phyloP scores from a whole-genome alignment of 2,329 filamentous ascomycete species.

The Epichloe amarillans region DNA sequence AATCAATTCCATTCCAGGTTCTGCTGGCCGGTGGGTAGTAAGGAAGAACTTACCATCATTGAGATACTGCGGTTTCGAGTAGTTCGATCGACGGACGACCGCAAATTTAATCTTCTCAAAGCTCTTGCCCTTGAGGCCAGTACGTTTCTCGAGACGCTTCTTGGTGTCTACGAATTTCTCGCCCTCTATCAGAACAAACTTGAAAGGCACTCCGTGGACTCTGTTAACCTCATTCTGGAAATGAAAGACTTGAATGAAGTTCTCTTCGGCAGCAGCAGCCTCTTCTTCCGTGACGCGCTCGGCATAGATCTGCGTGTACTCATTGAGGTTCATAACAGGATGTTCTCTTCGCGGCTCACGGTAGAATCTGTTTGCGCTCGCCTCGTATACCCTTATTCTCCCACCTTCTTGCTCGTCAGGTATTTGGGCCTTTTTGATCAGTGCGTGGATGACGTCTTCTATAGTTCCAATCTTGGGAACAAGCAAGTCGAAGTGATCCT shows the following conservation, averaged over 20 bases:
- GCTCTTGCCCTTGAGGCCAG: slow-evolving; percentile 91
- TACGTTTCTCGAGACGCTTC: slow-evolving; percentile 83
- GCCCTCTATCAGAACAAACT: slow-evolving; percentile 73
- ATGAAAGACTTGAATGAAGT: slow-evolving; percentile 71
- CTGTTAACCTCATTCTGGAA: slow-evolving; percentile 84
- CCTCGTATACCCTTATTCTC: slow-evolving; percentile 70
- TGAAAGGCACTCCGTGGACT: slow-evolving; percentile 80
- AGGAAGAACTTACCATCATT: slow-evolving; percentile 59
- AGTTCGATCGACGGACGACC: slow-evolving; percentile 56
- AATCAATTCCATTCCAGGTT: too few relatives aligned
- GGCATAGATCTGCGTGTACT: slow-evolving; percentile 71
- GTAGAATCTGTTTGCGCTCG: slow-evolving; percentile 69
- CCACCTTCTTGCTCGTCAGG: slow-evolving; percentile 57
- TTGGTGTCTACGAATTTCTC: slow-evolving; percentile 87
- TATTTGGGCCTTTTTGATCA: slow-evolving; percentile 72
- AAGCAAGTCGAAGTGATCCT: slow-evolving; percentile 71
- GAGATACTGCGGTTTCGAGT: slow-evolving; percentile 69
- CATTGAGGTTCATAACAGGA: slow-evolving; percentile 68
- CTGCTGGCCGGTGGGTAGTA: not conserved
- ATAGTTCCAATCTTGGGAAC: slow-evolving; percentile 78
- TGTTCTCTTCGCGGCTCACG: slow-evolving; percentile 60
- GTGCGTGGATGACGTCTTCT: slow-evolving; percentile 58
- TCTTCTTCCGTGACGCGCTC: slow-evolving; percentile 70
- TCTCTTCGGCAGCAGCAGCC: slow-evolving; percentile 38
- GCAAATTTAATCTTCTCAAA: slow-evolving; percentile 99